Percentiles rank a stretch among this genome's conserved stretches.
Evolutionary conservation across 371 early-diverging fungal genomes (phyloP).

Genomic region (Quaeritorhiza haematococci): DNA sequence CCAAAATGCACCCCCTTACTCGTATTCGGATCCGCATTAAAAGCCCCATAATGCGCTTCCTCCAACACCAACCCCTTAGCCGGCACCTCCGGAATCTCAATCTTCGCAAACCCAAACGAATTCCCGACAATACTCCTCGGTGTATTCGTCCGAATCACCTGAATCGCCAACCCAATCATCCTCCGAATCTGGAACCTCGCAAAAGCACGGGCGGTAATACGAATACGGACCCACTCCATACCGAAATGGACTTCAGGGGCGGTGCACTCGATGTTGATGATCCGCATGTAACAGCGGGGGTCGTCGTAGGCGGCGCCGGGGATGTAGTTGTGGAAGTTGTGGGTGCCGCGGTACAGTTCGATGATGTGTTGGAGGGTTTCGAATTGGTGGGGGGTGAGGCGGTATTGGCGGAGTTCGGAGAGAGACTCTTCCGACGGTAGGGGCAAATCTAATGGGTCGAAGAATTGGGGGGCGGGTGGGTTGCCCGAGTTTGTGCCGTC

Average conservation of each 20-base stretch:
- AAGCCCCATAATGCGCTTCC: conserved; percentile 12
- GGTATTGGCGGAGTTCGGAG: conserved; percentile 19
- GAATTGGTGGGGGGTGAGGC: conserved; percentile 28
- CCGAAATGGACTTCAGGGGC: conserved; percentile 34
- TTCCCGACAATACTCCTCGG: conserved; percentile 37
- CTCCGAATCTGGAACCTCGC: conserved; percentile 39
- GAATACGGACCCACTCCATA: conserved; percentile 44
- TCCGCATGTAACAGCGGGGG: conserved; percentile 34
- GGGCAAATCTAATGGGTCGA: conserved; percentile 32
- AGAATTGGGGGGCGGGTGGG: no score
- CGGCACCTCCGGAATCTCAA: conserved; percentile 41
- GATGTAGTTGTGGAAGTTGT: conserved; percentile 47
- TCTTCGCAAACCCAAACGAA: conserved; percentile 35
- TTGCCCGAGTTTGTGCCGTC: no score
- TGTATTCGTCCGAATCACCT: conserved; percentile 42
- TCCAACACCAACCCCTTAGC: conserved; percentile 30
- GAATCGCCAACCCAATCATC: conserved; percentile 35
- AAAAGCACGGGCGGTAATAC: conserved; percentile 33
- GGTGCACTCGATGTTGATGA: conserved; percentile 31
- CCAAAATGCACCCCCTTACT: no score
- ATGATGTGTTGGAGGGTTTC: conserved; percentile 28
- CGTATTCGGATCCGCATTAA: conserved; percentile 10
- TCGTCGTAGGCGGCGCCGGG: conserved; percentile 36
- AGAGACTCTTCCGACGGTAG: conserved; percentile 25
- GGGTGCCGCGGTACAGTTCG: conserved; percentile 37